A percentile compares a stretch with the other conserved stretches of the same genome.
These are phyloP conservation scores for Epichloe coenophiala DNA, from an alignment of 2,329 filamentous ascomycete genomes.

Conservation along the genomic window DNA sequence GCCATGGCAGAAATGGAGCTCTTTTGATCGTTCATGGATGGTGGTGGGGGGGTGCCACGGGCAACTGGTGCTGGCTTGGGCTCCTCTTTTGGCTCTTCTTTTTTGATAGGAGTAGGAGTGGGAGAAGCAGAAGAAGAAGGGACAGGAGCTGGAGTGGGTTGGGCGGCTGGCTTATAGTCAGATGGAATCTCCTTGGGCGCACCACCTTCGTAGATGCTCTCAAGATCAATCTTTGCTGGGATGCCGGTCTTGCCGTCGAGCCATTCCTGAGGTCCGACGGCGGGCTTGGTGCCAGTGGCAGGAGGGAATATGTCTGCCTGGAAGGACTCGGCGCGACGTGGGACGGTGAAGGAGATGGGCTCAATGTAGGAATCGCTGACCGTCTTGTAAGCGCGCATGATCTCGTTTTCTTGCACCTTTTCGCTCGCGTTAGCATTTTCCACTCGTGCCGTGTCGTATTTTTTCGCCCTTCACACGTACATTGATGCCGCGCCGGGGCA, in stretches of 20 bases:
- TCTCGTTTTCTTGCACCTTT: conserved; percentile 84
- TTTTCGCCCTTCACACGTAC: conserved; percentile 29
- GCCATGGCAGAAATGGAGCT: conserved; percentile 75
- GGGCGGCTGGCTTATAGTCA: conserved; percentile 47
- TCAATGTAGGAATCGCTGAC: conserved; percentile 91
- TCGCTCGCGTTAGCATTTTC: conserved; percentile 10
- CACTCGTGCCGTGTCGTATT: neutral
- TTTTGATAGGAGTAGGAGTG: conserved; percentile 22
- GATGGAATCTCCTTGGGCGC: conserved; percentile 64
- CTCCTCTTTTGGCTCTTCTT: conserved; percentile 22
- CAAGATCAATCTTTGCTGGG: conserved; percentile 85
- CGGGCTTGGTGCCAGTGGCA: conserved; percentile 65
- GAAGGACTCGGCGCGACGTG: conserved; percentile 84
- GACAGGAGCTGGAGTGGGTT: conserved; percentile 28
- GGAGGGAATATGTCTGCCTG: conserved; percentile 96
- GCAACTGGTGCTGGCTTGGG: conserved; percentile 32
- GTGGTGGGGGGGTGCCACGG: conserved; percentile 33
- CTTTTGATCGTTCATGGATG: conserved; percentile 72
- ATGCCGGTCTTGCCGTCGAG: conserved; percentile 70
- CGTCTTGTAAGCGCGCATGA: conserved; percentile 93
- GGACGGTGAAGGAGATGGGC: conserved; percentile 94
- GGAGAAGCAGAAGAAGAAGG: neutral
- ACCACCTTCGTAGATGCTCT: conserved; percentile 77
- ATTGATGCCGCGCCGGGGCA: conserved; percentile 91
- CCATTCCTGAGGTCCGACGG: conserved; percentile 72